phyloP scores from a whole-genome alignment of 306 rosid species.

The Urtica urens region DNA sequence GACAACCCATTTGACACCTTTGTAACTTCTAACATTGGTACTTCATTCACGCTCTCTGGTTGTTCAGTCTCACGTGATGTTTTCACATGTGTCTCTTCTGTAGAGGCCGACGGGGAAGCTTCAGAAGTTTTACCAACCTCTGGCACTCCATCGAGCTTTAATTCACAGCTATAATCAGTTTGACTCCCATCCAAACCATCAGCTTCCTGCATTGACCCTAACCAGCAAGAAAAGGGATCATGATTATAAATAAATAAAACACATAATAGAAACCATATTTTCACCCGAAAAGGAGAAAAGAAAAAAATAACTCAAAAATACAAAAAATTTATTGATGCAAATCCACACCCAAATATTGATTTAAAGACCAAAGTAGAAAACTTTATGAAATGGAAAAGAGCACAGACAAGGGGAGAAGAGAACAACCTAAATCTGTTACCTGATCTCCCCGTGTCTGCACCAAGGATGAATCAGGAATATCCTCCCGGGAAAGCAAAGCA shows the following conservation, averaged over 20 bases:
- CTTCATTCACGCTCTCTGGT: slow-evolving; percentile 24
- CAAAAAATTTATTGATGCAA: neutral
- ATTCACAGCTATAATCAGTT: slow-evolving; percentile 25
- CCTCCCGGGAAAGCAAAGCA: slow-evolving; percentile 6
- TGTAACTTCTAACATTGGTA: slow-evolving; percentile 25
- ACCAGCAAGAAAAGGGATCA: slow-evolving; percentile 75
- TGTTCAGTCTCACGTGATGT: slow-evolving; percentile 23
- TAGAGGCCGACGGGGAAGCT: slow-evolving; percentile 21
- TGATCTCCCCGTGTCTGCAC: slow-evolving; percentile 58
- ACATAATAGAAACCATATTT: slow-evolving; percentile 17
- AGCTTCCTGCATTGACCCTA: slow-evolving; percentile 92
- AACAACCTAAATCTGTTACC: slow-evolving; percentile 92
- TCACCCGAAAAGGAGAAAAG: slow-evolving; percentile 12
- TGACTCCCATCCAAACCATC: slow-evolving; percentile 39
- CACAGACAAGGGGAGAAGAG: slow-evolving; percentile 44
- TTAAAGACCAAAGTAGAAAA: neutral
- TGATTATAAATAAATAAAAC: slow-evolving; percentile 45
- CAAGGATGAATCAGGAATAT: slow-evolving; percentile 26
- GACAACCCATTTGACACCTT: slow-evolving; percentile 25
- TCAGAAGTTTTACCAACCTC: slow-evolving; percentile 25
- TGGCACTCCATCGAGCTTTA: slow-evolving; percentile 27
- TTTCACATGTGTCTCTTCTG: slow-evolving; percentile 22
- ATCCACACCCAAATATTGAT: neutral
- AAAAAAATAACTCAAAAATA: neutral
- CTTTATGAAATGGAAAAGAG: neutral